A percentile compares a stretch with the other conserved stretches of the same genome.
These are phyloP conservation scores for Populus deltoides DNA, from an alignment of 345 rosid genomes.

Conservation along the genomic window DNA sequence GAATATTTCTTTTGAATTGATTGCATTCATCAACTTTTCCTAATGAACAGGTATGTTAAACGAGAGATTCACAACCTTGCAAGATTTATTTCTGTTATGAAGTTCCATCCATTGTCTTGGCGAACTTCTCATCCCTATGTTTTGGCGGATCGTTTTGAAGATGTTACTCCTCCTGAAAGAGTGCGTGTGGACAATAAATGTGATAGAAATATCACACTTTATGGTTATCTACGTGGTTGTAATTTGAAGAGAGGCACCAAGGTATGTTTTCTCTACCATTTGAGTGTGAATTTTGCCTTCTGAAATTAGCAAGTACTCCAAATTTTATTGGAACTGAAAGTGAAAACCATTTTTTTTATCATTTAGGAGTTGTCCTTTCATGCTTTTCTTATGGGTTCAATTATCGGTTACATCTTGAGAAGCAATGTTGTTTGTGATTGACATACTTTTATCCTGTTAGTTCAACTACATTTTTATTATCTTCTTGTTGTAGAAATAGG, in stretches of 20 bases:
- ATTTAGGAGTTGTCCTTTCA: not conserved
- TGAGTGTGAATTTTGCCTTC: not conserved
- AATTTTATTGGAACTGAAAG: not conserved
- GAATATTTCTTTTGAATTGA: not conserved
- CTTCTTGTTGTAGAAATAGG: not conserved
- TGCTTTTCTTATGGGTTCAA: not conserved
- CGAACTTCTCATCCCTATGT: conserved; percentile 89
- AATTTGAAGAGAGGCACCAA: conserved; percentile 83
- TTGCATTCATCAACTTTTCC: not conserved
- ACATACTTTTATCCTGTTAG: not conserved
- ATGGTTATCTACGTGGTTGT: conserved; percentile 94
- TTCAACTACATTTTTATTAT: not conserved
- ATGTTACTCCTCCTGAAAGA: conserved; percentile 84
- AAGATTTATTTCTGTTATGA: conserved; percentile 74
- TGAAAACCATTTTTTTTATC: not conserved
- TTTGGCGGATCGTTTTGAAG: conserved; percentile 89
- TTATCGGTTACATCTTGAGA: not conserved
- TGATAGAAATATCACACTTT: conserved; percentile 77
- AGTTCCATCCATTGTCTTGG: conserved; percentile 76
- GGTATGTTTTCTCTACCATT: conserved; percentile 36
- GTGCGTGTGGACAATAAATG: conserved; percentile 67
- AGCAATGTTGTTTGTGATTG: not conserved
- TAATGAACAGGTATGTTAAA: conserved; percentile 59
- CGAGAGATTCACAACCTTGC: conserved; percentile 89
- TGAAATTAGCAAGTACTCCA: not conserved